phyloP scores from a whole-genome alignment of 192 early-diverging fungal species.

The Umbelopsis sp. region DNA sequence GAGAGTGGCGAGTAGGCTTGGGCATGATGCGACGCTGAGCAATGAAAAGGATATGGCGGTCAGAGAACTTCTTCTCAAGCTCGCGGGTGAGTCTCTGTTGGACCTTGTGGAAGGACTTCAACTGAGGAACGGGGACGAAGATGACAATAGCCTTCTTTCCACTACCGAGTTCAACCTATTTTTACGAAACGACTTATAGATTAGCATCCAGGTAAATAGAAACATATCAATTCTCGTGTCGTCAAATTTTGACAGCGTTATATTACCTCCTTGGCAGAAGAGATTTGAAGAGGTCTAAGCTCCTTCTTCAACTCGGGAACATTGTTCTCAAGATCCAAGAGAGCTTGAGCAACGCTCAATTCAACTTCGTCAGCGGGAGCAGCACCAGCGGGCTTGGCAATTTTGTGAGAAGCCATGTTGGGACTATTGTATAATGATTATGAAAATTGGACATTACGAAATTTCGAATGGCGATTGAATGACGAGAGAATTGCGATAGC shows the following conservation, averaged over 20 bases:
- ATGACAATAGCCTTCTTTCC: conserved; percentile 97
- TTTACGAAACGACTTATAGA: background rate
- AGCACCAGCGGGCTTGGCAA: conserved; percentile 39
- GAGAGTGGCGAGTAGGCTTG: conserved; percentile 90
- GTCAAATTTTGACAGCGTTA: background rate
- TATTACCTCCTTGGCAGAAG: conserved; percentile 90
- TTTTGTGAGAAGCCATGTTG: conserved; percentile 45
- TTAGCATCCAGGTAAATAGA: background rate
- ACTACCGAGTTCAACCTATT: conserved; percentile 85
- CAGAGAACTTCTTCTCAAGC: conserved; percentile 99
- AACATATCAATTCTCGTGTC: no score
- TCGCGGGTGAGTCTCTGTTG: conserved; percentile 93
- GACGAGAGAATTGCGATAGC: background rate
- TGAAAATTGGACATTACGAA: background rate
- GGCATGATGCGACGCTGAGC: conserved; percentile 93
- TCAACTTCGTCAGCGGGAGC: conserved; percentile 76
- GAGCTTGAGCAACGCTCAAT: conserved; percentile 92
- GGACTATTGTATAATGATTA: background rate
- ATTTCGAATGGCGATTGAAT: background rate
- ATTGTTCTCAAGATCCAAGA: conserved; percentile 94
- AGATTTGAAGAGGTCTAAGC: conserved; percentile 92
- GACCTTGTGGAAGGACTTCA: conserved; percentile 97
- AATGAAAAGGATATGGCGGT: conserved; percentile 94
- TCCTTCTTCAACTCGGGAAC: conserved; percentile 97
- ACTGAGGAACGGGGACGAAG: conserved; percentile 95